Evolutionary conservation across 2,329 filamentous ascomycete species (phyloP), one percentile per base, ranked within the genome.

Genomic region (Fusarium tricinctum): DNA sequence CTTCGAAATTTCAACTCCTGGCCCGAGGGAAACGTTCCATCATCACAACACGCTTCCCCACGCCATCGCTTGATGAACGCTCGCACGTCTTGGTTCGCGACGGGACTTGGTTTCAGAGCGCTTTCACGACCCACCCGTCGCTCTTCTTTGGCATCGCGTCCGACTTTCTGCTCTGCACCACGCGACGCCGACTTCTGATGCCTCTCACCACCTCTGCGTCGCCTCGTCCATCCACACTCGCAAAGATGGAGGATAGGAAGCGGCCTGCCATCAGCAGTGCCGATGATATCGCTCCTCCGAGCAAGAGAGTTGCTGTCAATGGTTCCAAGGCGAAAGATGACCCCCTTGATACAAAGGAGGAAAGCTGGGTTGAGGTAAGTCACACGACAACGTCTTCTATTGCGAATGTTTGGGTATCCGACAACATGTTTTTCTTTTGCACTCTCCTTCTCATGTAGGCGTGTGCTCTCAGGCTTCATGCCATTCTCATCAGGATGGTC

Each of bases 241-340:
- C 89, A 85, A 97, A 96, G 88, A 99, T 98, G 95, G 96, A 99
- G 88, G 96, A 98, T 86, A 93, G 96, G 88, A 99, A 99, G 88
- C 90, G 96, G 88, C 92, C 94, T 78, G 92, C 94, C 78, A 87
- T 91, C 74, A 87, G 88, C 81, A 92, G 91, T 78, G 84, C 88
- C 76, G 92, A 96, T 80, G 93, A 97, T 73, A 85, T 92, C 77
- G 92, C 92, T 71, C 95, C 95, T 71, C 94, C 95, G 22, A 92
- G 90, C 77, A 99, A 98, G 86, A 91, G 94, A 81, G 92, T 97
- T 80, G 92, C 93, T 57, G 87, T 95, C 71, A 97, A 97, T 85
- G 94, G 94, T 68, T 85, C 82, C 75, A 87, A 86, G 72, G 78
- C 80, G 71, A 85, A 85, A 66, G 86, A 88, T 61, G 85, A 88